Conservation (phyloP, 1,284 basidiomycete genomes). For the Ceratobasidium theobromae region DNA sequence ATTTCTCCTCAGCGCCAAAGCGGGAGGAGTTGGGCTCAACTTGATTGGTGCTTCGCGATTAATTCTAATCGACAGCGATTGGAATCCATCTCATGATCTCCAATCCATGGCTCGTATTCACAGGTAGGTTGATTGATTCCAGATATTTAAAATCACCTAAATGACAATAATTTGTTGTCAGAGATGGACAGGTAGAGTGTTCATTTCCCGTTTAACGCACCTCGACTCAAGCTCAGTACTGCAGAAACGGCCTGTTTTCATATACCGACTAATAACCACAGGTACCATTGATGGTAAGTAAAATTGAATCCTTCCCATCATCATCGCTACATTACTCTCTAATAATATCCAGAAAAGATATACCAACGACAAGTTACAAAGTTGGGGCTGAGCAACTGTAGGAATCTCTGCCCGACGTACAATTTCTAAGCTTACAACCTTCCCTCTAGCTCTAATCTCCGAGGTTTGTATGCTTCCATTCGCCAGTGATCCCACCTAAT, state of each 20-base stretch:
- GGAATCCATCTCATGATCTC: slow-evolving; percentile 88
- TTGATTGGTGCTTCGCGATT: slow-evolving; percentile 86
- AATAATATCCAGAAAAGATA: slow-evolving; percentile 64
- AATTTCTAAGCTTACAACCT: slow-evolving; percentile 30
- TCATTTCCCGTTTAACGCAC: background rate
- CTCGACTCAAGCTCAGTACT: background rate
- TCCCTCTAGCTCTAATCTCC: background rate
- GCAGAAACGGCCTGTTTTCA: slow-evolving; percentile 79
- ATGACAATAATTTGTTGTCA: slow-evolving; percentile 42
- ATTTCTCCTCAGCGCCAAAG: slow-evolving; percentile 93
- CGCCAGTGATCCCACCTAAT: too few species aligned
- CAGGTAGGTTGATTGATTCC: slow-evolving; percentile 54
- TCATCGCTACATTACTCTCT: background rate
- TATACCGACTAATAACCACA: slow-evolving; percentile 87
- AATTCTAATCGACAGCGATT: slow-evolving; percentile 80
- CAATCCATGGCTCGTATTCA: slow-evolving; percentile 99
- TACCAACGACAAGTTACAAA: slow-evolving; percentile 96
- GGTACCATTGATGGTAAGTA: slow-evolving; percentile 71
- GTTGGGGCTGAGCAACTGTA: slow-evolving; percentile 83
- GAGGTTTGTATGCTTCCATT: background rate
- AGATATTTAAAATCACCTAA: background rate
- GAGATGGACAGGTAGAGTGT: slow-evolving; percentile 75
- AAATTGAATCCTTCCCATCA: background rate
- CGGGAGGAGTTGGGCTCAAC: slow-evolving; percentile 94
- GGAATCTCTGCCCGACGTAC: slow-evolving; percentile 42